phyloP scores from a whole-genome alignment of 2,329 filamentous ascomycete genomes.

The Pseudogymnoascus sp. region DNA sequence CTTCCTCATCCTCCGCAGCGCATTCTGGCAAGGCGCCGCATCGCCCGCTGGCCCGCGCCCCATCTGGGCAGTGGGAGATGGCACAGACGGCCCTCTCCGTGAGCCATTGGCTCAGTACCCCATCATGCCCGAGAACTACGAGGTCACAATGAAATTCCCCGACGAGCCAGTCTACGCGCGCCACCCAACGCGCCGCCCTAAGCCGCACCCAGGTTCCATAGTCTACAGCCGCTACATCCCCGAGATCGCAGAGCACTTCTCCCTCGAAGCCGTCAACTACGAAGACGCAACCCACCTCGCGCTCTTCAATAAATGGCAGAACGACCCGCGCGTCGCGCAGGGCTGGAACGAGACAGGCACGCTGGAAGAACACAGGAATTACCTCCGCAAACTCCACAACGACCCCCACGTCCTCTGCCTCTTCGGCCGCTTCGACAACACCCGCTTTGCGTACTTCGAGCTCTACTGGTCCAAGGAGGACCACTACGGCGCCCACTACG shows the following conservation, averaged over 20 bases:
- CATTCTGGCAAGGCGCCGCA: conserved; percentile 65
- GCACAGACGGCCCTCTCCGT: conserved; percentile 32
- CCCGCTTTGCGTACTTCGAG: conserved; percentile 70
- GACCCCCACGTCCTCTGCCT: conserved; percentile 67
- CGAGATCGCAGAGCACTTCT: conserved; percentile 68
- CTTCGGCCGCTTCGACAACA: conserved; percentile 63
- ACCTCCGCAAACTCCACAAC: conserved; percentile 58
- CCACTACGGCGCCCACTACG: conserved; percentile 51
- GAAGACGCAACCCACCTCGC: conserved; percentile 54
- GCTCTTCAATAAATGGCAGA: conserved; percentile 75
- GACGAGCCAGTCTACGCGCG: conserved; percentile 41
- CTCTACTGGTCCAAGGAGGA: conserved; percentile 71
- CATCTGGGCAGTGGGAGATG: conserved; percentile 40
- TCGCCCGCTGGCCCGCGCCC: conserved; percentile 59
- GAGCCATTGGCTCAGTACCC: conserved; percentile 28
- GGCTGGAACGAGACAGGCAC: conserved; percentile 77
- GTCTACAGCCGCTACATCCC: conserved; percentile 75
- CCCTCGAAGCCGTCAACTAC: conserved; percentile 67
- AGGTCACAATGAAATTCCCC: conserved; percentile 32
- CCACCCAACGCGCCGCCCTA: conserved; percentile 65
- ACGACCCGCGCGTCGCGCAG: conserved; percentile 71
- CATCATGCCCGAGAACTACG: conserved; percentile 35
- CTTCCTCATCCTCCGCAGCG: conserved; percentile 43
- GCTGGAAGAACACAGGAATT: conserved; percentile 65
- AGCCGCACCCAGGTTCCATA: conserved; percentile 61